phyloP scores from a whole-genome alignment of 2,329 filamentous ascomycete genomes.

The Zymoseptoria pseudotritici region DNA sequence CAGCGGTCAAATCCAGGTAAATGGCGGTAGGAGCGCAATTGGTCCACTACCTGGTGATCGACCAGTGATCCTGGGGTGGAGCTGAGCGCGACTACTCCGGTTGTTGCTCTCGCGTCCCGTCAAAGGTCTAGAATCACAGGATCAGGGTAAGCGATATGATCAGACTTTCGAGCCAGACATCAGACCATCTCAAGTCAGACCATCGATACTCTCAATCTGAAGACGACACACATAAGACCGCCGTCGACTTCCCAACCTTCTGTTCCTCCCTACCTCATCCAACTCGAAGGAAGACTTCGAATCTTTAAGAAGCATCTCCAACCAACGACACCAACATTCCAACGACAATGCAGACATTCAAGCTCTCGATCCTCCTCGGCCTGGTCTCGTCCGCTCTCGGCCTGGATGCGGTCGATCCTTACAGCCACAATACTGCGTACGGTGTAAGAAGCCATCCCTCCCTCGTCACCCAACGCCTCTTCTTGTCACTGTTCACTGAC shows the following conservation, averaged over 20 bases:
- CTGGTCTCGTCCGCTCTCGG: not conserved
- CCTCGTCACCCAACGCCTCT: not conserved
- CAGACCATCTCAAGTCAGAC: not conserved
- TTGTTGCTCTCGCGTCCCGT: no score
- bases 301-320: not conserved
- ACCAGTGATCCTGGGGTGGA: not conserved
- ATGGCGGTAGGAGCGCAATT: no score
- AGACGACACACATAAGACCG: not conserved
- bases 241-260: not conserved
- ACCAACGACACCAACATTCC: not conserved
- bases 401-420: not conserved
- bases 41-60: no score
- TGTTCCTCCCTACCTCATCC: not conserved
- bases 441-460: not conserved
- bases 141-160: not conserved
- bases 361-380: not conserved
- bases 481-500: not conserved
- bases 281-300: not conserved
- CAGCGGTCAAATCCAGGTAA: not conserved
- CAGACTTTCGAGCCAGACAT: not conserved
- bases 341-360: not conserved
- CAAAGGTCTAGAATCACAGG: no score
- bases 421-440: not conserved
- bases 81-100: not conserved
- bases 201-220: not conserved